Percentiles rank a stretch among this genome's conserved stretches.
phyloP scores from a whole-genome alignment of 768 basidiomycete species.

The Auricularia sp. region DNA sequence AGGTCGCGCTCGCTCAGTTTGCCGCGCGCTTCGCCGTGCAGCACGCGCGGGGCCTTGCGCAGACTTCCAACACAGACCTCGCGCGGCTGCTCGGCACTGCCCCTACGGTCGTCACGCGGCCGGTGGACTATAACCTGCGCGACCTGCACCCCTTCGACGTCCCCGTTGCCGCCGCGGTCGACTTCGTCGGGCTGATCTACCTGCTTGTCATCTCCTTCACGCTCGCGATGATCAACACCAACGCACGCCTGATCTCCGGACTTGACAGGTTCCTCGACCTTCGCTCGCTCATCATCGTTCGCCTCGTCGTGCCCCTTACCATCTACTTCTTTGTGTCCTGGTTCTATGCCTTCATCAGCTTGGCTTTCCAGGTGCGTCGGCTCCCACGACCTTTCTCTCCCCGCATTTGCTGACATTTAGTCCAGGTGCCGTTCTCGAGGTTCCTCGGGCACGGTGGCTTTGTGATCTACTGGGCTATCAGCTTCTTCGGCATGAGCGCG shows the following conservation, averaged over 20 bases:
- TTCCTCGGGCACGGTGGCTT: slow-evolving; percentile 42
- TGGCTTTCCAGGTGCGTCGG: slow-evolving; percentile 43
- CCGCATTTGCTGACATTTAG: too few species aligned
- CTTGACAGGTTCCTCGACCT: slow-evolving; percentile 31
- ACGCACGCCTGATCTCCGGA: slow-evolving; percentile 28
- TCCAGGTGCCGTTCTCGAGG: not conserved
- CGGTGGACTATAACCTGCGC: not conserved
- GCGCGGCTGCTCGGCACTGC: not conserved
- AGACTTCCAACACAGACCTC: not conserved
- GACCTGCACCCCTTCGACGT: not conserved
- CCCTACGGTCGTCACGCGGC: not conserved
- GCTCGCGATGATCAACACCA: slow-evolving; percentile 14
- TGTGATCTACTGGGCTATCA: slow-evolving; percentile 59
- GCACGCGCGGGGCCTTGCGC: not conserved
- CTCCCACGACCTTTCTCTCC: too few species aligned
- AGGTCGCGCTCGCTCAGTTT: not conserved
- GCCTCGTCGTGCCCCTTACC: slow-evolving; percentile 28
- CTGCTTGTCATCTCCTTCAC: slow-evolving; percentile 19
- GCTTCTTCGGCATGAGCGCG: slow-evolving; percentile 46
- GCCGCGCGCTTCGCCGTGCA: not conserved
- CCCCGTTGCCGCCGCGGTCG: not conserved
- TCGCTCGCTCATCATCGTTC: slow-evolving; percentile 29
- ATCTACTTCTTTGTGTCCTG: slow-evolving; percentile 25
- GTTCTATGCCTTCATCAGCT: slow-evolving; percentile 48
- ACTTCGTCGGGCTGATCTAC: slow-evolving; percentile 17